phyloP scores from a whole-genome alignment of 805 yeast genomes.

The Candida dajiaensis region DNA sequence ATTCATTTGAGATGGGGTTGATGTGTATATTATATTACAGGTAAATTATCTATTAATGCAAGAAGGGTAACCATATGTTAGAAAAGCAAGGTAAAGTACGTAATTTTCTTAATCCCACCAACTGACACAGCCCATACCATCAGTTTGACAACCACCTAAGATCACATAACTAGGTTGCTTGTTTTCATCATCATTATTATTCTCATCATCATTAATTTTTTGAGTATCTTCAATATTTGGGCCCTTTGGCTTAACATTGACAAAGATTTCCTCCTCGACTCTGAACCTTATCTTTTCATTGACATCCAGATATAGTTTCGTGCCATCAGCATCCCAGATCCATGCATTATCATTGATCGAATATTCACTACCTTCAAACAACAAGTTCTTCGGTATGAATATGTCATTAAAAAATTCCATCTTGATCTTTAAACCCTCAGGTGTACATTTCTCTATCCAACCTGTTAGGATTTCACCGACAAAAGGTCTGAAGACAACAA shows the following conservation, averaged over 20 bases:
- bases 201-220: constrained; percentile 18
- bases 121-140: constrained; percentile 92
- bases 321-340: constrained; percentile 82
- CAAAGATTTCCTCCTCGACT: constrained; percentile 83
- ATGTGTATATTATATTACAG: constrained; percentile 1
- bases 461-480: constrained; percentile 91
- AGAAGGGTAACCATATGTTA: background rate
- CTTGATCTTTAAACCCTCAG: constrained; percentile 78
- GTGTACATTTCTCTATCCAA: constrained; percentile 83
- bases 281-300: constrained; percentile 90
- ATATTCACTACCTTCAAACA: constrained; percentile 73
- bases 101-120: constrained; percentile 76
- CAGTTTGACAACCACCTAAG: constrained; percentile 86
- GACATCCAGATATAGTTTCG: constrained; percentile 75
- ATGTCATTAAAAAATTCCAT: constrained; percentile 90
- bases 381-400: constrained; percentile 74
- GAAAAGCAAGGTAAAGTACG: background rate
- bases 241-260: constrained; percentile 73
- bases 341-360: constrained; percentile 81
- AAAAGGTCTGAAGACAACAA: constrained; percentile 86
- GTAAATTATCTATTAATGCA: constrained; percentile 1
- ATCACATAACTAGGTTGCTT: constrained; percentile 75
- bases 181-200: constrained; percentile 33
- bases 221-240: constrained; percentile 37
- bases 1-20: background rate